Evolutionary conservation across 345 rosid genomes (phyloP).

Genomic region (Hypericum androsaemum): DNA sequence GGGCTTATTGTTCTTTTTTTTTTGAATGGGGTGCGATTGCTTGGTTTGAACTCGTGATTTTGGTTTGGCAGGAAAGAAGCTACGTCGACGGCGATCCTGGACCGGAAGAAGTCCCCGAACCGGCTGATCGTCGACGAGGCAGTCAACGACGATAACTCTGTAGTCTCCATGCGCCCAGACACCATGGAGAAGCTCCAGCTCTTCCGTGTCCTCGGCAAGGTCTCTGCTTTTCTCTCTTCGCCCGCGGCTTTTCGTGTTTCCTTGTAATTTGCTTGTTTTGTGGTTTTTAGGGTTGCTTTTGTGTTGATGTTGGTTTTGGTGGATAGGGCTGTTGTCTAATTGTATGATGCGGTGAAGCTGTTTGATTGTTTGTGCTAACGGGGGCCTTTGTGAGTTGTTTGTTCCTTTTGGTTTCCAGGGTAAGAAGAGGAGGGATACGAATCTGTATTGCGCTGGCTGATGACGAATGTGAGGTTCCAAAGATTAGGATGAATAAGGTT

Average conservation of each 20-base stretch:
- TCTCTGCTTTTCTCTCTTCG: too few species aligned
- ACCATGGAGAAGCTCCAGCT: constrained; percentile 19
- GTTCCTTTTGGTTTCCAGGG: constrained; percentile 35
- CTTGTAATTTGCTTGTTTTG: too few species aligned
- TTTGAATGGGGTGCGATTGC: too few species aligned
- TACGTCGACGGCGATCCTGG: constrained; percentile 16
- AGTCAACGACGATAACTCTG: constrained; percentile 15
- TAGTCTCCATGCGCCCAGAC: constrained; percentile 11
- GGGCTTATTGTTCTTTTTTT: too few species aligned
- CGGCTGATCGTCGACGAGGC: constrained; percentile 15
- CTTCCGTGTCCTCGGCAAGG: constrained; percentile 15
- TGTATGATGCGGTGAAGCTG: too few species aligned
- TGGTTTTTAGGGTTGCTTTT: too few species aligned
- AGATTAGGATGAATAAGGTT: constrained; percentile 63
- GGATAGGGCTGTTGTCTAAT: too few species aligned
- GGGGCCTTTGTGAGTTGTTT: too few species aligned
- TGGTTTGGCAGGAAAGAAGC: constrained; percentile 10
- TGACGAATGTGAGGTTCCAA: constrained; percentile 45
- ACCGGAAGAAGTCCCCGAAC: constrained; percentile 14
- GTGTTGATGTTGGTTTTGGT: too few species aligned
- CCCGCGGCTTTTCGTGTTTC: too few species aligned
- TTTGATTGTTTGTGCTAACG: too few species aligned
- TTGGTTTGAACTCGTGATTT: too few species aligned
- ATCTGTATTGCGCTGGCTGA: constrained; percentile 64
- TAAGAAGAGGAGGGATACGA: constrained; percentile 59